A percentile compares a stretch with the other conserved stretches of the same genome.
Conservation (phyloP, 192 early-diverging fungal genomes). For the Linderina pennispora region DNA sequence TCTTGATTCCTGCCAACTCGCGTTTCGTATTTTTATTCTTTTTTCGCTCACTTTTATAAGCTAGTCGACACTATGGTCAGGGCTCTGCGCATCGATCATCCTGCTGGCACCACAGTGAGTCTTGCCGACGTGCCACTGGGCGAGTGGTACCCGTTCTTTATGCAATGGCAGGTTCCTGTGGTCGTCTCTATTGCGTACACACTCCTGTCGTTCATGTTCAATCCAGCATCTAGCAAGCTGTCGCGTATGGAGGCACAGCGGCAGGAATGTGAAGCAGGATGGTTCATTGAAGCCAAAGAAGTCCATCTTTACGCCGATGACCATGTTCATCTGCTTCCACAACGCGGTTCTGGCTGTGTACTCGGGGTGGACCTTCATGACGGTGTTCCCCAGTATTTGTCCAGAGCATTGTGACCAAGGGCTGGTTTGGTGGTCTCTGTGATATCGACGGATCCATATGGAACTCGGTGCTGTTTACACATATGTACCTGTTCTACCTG, state of each 20-base stretch:
- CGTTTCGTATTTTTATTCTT: too few relatives aligned
- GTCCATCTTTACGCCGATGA: conserved; percentile 49
- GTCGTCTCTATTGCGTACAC: conserved; percentile 52
- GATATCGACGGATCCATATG: conserved; percentile 60
- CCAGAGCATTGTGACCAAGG: conserved; percentile 46
- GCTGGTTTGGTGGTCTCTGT: conserved; percentile 55
- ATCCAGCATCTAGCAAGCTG: conserved; percentile 7
- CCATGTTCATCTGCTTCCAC: conserved; percentile 68
- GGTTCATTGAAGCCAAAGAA: conserved; percentile 3
- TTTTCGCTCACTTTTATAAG: too few relatives aligned
- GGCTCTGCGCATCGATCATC: conserved; percentile 11
- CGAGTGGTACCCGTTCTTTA: conserved; percentile 61
- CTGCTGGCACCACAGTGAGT: conserved; percentile 17
- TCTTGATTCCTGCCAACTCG: too few relatives aligned
- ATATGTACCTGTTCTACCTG: conserved; percentile 77
- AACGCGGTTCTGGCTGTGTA: conserved; percentile 66
- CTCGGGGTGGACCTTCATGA: conserved; percentile 63
- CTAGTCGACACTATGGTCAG: too few relatives aligned
- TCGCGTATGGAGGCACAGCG: conserved; percentile 10
- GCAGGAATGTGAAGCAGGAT: conserved; percentile 1
- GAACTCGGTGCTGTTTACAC: conserved; percentile 63
- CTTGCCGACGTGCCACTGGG: conserved; percentile 57
- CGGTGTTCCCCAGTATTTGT: conserved; percentile 53
- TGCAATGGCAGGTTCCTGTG: conserved; percentile 65
- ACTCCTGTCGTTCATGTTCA: conserved; percentile 28